phyloP scores from a whole-genome alignment of 1,284 basidiomycete species.

The Cutaneotrichosporon spelunceum region DNA sequence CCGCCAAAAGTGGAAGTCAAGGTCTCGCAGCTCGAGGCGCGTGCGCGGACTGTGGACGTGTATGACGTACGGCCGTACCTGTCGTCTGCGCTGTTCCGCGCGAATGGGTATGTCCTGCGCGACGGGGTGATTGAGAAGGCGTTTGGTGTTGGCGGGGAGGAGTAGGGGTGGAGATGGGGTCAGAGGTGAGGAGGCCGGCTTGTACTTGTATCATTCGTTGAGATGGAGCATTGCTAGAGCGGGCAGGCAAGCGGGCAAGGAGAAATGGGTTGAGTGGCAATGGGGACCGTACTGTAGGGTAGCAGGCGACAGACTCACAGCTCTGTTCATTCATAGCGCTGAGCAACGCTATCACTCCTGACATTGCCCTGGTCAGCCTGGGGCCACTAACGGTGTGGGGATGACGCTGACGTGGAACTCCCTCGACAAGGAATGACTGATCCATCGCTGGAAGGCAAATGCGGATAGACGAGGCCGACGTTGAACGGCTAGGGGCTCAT shows the following conservation, averaged over 20 bases:
- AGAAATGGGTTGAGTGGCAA: too few species aligned
- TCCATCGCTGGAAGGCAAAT: too few species aligned
- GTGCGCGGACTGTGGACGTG: slow-evolving; percentile 90
- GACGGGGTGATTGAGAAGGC: slow-evolving; percentile 44
- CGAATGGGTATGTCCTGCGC: slow-evolving; percentile 72
- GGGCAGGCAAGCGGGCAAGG: too few species aligned
- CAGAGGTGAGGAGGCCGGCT: not conserved
- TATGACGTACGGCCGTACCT: slow-evolving; percentile 86
- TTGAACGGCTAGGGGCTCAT: too few species aligned
- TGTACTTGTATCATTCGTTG: not conserved
- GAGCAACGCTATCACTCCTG: not conserved
- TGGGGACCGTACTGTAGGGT: too few species aligned
- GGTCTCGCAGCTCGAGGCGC: slow-evolving; percentile 72
- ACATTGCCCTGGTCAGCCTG: too few species aligned
- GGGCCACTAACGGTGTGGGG: too few species aligned
- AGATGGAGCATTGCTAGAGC: not conserved
- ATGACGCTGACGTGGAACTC: too few species aligned
- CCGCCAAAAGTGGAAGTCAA: slow-evolving; percentile 72
- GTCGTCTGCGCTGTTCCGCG: slow-evolving; percentile 73
- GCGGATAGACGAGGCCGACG: too few species aligned
- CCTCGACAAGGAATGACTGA: too few species aligned
- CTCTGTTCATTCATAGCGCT: not conserved
- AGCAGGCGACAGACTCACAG: too few species aligned
- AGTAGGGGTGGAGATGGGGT: not conserved
- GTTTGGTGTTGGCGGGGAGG: slow-evolving; percentile 28